Evolutionary conservation across 805 yeast species (phyloP), one percentile per base, ranked within the genome.

Genomic region (Candida tammaniensis): DNA sequence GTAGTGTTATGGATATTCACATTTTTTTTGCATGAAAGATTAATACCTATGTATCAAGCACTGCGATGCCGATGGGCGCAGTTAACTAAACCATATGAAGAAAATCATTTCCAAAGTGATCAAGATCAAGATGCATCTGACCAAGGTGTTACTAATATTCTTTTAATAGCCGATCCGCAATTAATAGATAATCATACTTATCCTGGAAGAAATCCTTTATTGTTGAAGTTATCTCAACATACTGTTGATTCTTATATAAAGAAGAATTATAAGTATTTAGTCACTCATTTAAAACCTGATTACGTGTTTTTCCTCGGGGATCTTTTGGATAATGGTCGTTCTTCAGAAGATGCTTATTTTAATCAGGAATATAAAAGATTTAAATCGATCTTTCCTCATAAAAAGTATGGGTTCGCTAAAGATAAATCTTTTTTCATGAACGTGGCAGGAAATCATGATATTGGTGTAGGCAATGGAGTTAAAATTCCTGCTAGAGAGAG

Each of bases 361-460:
- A 30, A 42, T 6, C 30, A 33, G 6, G 57, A 67, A 42, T 43
- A 47, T 24, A 30, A 39, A 17, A 54, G 73, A 24, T 67, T 67
- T 44, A 50, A 55, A 20, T 35, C 41, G 6, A 58, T 67, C 4
- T 67, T 67, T 42, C 38, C 40, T 11, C 43, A 40, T 22, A 31
- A 38, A n/a, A 33, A 27, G 10, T 49, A 41, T 27, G 35, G 42
- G 9, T 41, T 37, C 23, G 39, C 35, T 16, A 40, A 54, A 12
- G 58, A 54, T 19, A 36, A 43, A 20, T 59, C 52, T 38, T 52
- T 52, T 49, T 59, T 58, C 39, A 47, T 52, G 11, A 59, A 62
- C 36, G 44, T 64, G 1, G 95, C 96, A 0, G 99, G 98, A 2
- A 93, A 93, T 52, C 99, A 93, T 57, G 99, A 93, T 55, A 86